Percentiles rank a stretch among this genome's conserved stretches.
phyloP scores from a whole-genome alignment of 148 eudicot species.

The Limonium bicolor region DNA sequence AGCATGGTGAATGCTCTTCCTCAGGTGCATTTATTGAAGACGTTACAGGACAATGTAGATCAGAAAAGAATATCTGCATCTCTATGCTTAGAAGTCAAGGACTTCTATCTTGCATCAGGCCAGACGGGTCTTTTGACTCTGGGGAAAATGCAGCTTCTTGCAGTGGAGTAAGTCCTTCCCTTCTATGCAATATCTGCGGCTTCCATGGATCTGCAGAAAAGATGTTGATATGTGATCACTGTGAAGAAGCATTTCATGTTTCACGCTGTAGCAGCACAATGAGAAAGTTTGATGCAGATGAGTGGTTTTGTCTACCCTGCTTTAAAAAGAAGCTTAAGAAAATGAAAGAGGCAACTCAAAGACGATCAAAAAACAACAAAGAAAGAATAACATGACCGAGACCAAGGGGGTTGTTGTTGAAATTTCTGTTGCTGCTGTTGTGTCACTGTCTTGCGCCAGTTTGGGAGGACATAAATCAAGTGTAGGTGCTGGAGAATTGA shows the following conservation, averaged over 20 bases:
- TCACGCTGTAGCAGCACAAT: slow-evolving; percentile 43
- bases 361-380: slow-evolving; percentile 25
- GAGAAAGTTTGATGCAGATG: slow-evolving; percentile 43
- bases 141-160: slow-evolving; percentile 16
- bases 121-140: slow-evolving; percentile 6
- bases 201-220: slow-evolving; percentile 21
- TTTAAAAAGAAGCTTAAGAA: slow-evolving; percentile 47
- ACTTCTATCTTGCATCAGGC: slow-evolving; percentile 19
- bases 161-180: slow-evolving; percentile 16
- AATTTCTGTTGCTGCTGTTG: too few relatives aligned
- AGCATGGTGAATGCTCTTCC: slow-evolving; percentile 75
- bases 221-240: slow-evolving; percentile 78
- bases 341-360: slow-evolving; percentile 24
- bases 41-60: slow-evolving; percentile 19
- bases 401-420: too few relatives aligned
- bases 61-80: slow-evolving; percentile 45
- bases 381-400: too few relatives aligned
- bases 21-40: slow-evolving; percentile 43
- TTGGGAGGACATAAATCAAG: too few relatives aligned
- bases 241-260: slow-evolving; percentile 72
- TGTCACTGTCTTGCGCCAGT: too few relatives aligned
- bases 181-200: slow-evolving; percentile 49
- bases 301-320: slow-evolving; percentile 80
- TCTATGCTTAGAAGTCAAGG: slow-evolving; percentile 50
- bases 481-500: too few relatives aligned